These are phyloP conservation scores for Phytopythium litorale DNA, from an alignment of 352 stramenopile species.

Conservation along the genomic window DNA sequence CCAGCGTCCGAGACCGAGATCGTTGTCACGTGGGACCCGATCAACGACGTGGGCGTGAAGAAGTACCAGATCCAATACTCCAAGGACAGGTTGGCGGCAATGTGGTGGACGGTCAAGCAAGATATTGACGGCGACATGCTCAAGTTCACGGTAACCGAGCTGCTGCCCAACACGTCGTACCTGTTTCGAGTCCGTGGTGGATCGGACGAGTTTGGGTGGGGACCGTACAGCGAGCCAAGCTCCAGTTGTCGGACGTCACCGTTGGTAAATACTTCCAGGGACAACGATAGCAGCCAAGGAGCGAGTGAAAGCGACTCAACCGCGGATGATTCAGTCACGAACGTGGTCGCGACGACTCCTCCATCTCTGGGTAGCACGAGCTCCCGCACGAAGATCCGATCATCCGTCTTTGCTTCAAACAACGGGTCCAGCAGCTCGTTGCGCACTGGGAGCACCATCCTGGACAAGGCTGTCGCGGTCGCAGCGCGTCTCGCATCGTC, in stretches of 20 bases:
- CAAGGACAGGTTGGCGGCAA: slow-evolving; percentile 72
- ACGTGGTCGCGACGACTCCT: background rate
- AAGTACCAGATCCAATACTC: slow-evolving; percentile 84
- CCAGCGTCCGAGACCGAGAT: slow-evolving; percentile 53
- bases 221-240: slow-evolving; percentile 70
- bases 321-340: background rate
- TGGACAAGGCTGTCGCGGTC: slow-evolving; percentile 70
- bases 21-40: slow-evolving; percentile 69
- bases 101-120: slow-evolving; percentile 77
- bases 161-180: slow-evolving; percentile 60
- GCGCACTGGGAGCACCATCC: slow-evolving; percentile 61
- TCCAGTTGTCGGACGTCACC: slow-evolving; percentile 50
- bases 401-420: slow-evolving; percentile 6
- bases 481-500: slow-evolving; percentile 37
- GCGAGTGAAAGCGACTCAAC: slow-evolving; percentile 20
- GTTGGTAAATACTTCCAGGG: slow-evolving; percentile 8
- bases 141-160: slow-evolving; percentile 48
- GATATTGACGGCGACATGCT: slow-evolving; percentile 55
- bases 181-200: slow-evolving; percentile 68
- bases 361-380: background rate
- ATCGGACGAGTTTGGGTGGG: slow-evolving; percentile 52
- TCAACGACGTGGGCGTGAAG: slow-evolving; percentile 45
- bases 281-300: slow-evolving; percentile 8
- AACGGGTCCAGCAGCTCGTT: slow-evolving; percentile 15
- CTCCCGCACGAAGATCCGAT: slow-evolving; percentile 6